These are phyloP conservation scores for Pseudogymnoascus sp. DNA, from an alignment of 2,329 filamentous ascomycete species.

Conservation along the genomic window DNA sequence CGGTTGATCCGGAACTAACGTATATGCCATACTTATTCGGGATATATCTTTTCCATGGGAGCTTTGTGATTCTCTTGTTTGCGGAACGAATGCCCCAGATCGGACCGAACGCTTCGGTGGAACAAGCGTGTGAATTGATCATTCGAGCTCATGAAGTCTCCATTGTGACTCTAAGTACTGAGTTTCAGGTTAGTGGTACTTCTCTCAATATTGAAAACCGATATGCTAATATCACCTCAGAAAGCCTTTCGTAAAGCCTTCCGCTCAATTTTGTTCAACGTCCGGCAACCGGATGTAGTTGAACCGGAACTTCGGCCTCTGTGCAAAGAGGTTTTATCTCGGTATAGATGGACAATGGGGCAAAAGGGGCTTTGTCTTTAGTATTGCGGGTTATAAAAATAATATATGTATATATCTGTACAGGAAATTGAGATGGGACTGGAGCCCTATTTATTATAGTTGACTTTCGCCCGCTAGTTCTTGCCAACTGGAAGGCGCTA, in stretches of 20 bases:
- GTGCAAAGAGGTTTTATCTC: not conserved
- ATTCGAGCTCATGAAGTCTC: slow-evolving; percentile 45
- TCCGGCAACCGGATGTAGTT: not conserved
- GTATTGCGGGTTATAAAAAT: not conserved
- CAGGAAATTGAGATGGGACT: not conserved
- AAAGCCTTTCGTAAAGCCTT: not conserved
- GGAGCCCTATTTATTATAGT: not conserved
- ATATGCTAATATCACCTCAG: not conserved
- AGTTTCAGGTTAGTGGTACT: slow-evolving; percentile 34
- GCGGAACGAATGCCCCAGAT: slow-evolving; percentile 41
- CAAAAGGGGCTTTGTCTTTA: not conserved
- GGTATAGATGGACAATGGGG: not conserved
- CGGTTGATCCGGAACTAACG: slow-evolving; percentile 41
- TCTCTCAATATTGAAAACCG: not conserved
- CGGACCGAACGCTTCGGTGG: slow-evolving; percentile 38
- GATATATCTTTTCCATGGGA: slow-evolving; percentile 45
- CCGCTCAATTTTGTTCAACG: not conserved
- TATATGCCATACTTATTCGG: slow-evolving; percentile 48
- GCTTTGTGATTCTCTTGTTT: slow-evolving; percentile 42
- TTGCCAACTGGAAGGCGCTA: not conserved
- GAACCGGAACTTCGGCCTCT: not conserved
- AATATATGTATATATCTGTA: not conserved
- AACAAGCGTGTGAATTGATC: slow-evolving; percentile 43
- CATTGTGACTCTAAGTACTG: slow-evolving; percentile 42
- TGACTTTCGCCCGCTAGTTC: not conserved